phyloP scores from a whole-genome alignment of 495 filamentous ascomycete species.

The Durotheca rogersii region DNA sequence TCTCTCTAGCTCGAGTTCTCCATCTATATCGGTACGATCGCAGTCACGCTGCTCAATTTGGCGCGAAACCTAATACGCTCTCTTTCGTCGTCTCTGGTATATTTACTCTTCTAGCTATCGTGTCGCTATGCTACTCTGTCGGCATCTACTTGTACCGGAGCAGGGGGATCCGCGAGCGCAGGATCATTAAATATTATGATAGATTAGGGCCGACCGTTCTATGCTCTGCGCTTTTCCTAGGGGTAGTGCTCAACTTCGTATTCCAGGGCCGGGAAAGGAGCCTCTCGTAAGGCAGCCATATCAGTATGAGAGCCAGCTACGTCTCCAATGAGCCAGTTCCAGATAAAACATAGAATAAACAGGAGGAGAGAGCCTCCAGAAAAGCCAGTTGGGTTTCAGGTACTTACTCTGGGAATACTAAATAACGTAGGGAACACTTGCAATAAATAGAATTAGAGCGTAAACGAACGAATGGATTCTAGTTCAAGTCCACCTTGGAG shows the following conservation, averaged over 20 bases:
- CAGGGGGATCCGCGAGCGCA: slow-evolving; percentile 74
- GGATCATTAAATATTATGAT: slow-evolving; percentile 87
- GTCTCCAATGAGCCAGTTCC: too few relatives aligned
- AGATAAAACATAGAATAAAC: too few relatives aligned
- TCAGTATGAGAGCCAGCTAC: too few relatives aligned
- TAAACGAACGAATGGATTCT: too few relatives aligned
- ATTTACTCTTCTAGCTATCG: slow-evolving; percentile 78
- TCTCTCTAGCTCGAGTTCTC: slow-evolving; percentile 77
- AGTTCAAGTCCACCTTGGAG: too few relatives aligned
- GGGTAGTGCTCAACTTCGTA: slow-evolving; percentile 76
- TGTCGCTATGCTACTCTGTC: slow-evolving; percentile 75
- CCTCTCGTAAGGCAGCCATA: slow-evolving; percentile 39
- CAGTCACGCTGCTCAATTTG: slow-evolving; percentile 90
- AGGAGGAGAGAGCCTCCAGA: too few relatives aligned
- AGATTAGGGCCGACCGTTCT: slow-evolving; percentile 80
- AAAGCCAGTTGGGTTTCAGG: too few relatives aligned
- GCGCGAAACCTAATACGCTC: slow-evolving; percentile 45
- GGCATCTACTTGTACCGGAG: slow-evolving; percentile 86
- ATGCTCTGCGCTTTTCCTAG: slow-evolving; percentile 68
- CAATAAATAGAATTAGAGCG: too few relatives aligned
- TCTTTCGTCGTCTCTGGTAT: slow-evolving; percentile 68
- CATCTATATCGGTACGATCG: slow-evolving; percentile 90
- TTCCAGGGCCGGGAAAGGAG: slow-evolving; percentile 50
- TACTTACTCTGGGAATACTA: too few relatives aligned
- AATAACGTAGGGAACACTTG: too few relatives aligned